Percentiles rank a stretch among this genome's conserved stretches.
Conservation (phyloP, 176 grass and related monocot genomes). For the Sorghum bicolor region Sorghum_bicolor_NCBIv3 NC_012872.2:10567501-10568000, state of each 20-base stretch:
- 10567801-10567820: conserved; percentile 1
- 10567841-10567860: neutral
- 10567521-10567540: neutral
- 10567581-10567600: neutral
- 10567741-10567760: neutral
- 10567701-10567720: neutral
- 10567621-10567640: conserved; percentile 23
- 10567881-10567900: neutral
- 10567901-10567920: neutral
- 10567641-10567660: neutral
- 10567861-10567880: neutral
- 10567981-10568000: neutral
- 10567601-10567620: neutral
- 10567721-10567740: neutral
- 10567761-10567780: neutral
- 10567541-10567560: neutral
- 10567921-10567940: neutral
- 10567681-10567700: conserved; percentile 30
- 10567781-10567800: neutral
- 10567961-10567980: neutral
- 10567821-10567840: neutral
- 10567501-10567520: neutral
- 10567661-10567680: conserved; percentile 18
- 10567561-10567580: conserved; percentile 25
- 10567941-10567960: neutral